A percentile compares a stretch with the other conserved stretches of the same genome.
Evolutionary conservation across 2,329 filamentous ascomycete genomes (phyloP).

Genomic region (Akanthomyces uredinophilus): DNA sequence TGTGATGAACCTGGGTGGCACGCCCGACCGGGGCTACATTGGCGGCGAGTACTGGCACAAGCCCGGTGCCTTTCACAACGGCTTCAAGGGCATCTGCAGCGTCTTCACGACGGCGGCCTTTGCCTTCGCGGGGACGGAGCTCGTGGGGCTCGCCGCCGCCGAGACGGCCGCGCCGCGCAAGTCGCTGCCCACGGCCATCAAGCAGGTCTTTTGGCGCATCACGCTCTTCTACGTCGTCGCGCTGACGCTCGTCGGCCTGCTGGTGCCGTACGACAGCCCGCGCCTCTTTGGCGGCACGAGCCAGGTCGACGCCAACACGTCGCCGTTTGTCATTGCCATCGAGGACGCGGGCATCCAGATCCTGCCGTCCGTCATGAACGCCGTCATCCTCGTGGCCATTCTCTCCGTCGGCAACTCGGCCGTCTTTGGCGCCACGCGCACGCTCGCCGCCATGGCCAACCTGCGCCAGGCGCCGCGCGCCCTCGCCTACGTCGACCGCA

Average conservation of each 20-base stretch:
- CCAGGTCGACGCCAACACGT: slow-evolving; percentile 54
- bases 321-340: slow-evolving; percentile 83
- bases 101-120: slow-evolving; percentile 67
- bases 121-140: slow-evolving; percentile 62
- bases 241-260: slow-evolving; percentile 66
- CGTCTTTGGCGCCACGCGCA: slow-evolving; percentile 78
- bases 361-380: slow-evolving; percentile 78
- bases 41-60: slow-evolving; percentile 65
- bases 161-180: slow-evolving; percentile 66
- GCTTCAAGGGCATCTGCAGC: slow-evolving; percentile 68
- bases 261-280: slow-evolving; percentile 58
- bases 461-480: slow-evolving; percentile 69
- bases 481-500: slow-evolving; percentile 69
- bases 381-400: slow-evolving; percentile 79
- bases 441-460: slow-evolving; percentile 75
- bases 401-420: slow-evolving; percentile 79
- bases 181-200: slow-evolving; percentile 71
- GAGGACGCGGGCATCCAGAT: slow-evolving; percentile 68
- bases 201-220: slow-evolving; percentile 86
- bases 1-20: slow-evolving; percentile 71
- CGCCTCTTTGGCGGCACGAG: slow-evolving; percentile 24
- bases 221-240: slow-evolving; percentile 77
- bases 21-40: slow-evolving; percentile 62
- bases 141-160: slow-evolving; percentile 63
- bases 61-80: slow-evolving; percentile 73